Evolutionary conservation across 768 basidiomycete genomes (phyloP).

Genomic region (Erythrobasidium yunnanense): DNA sequence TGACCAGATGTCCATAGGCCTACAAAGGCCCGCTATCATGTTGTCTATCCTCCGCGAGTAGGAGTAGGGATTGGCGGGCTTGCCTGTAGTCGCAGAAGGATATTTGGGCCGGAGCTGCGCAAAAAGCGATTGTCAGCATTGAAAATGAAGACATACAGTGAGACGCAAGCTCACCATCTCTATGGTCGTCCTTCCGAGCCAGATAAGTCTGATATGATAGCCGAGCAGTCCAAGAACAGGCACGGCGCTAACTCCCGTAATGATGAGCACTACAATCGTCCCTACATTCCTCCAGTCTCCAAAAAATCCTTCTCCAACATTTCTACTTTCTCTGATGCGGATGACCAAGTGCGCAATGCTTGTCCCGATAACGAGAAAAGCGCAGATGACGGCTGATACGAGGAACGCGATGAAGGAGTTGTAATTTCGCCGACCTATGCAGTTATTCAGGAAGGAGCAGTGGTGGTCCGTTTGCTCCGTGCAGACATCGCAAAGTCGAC

Average conservation of each 20-base stretch:
- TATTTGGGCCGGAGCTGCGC: conserved; percentile 6
- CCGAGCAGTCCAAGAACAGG: conserved; percentile 29
- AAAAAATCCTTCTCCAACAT: background rate
- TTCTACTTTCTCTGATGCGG: background rate
- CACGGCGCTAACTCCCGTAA: background rate
- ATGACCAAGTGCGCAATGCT: conserved; percentile 29
- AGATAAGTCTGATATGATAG: conserved; percentile 33
- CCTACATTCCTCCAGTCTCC: conserved; percentile 30
- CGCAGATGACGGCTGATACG: conserved; percentile 52
- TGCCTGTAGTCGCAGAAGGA: conserved; percentile 1
- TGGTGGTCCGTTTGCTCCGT: conserved; percentile 92
- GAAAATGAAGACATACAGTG: background rate
- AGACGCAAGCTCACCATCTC: conserved; percentile 34
- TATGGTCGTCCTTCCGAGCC: conserved; percentile 34
- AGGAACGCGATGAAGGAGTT: conserved; percentile 81
- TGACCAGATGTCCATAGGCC: conserved; percentile 22
- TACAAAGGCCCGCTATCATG: conserved; percentile 25
- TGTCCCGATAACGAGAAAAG: conserved; percentile 29
- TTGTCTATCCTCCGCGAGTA: conserved; percentile 5
- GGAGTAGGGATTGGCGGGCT: background rate
- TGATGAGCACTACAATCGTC: conserved; percentile 19
- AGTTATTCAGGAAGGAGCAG: conserved; percentile 64
- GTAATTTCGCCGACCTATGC: conserved; percentile 89
- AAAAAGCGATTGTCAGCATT: background rate
- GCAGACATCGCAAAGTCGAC: conserved; percentile 96